phyloP scores from a whole-genome alignment of 192 early-diverging fungal species.

The Backusella tuberculispora region DNA sequence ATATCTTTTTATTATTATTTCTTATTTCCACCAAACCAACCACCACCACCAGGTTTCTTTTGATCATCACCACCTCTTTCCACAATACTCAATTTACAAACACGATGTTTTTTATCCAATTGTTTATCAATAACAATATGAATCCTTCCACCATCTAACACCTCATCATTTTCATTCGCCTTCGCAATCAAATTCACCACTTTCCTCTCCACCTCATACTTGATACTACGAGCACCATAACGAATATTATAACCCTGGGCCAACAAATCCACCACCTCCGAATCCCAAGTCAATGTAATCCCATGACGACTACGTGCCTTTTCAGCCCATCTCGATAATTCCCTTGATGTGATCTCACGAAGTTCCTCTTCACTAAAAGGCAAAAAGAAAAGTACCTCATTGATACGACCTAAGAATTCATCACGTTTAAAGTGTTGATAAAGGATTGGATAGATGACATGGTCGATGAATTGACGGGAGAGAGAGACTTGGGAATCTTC shows the following conservation, averaged over 20 bases:
- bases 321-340: constrained; percentile 45
- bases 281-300: constrained; percentile 45
- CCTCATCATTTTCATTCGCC: constrained; percentile 49
- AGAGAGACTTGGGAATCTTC: constrained; percentile 38
- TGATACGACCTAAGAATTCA: constrained; percentile 52
- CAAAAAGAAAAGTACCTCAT: constrained; percentile 50
- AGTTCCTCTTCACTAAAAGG: constrained; percentile 46
- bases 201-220: constrained; percentile 49
- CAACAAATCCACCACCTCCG: constrained; percentile 43
- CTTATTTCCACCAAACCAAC: constrained; percentile 6
- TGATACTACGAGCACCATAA: constrained; percentile 52
- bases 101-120: neutral
- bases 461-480: constrained; percentile 46
- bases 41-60: constrained; percentile 9
- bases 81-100: constrained; percentile 26
- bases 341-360: constrained; percentile 35
- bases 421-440: constrained; percentile 48
- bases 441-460: constrained; percentile 49
- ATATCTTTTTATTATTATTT: neutral
- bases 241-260: constrained; percentile 47
- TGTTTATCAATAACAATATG: constrained; percentile 38
- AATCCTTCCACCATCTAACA: constrained; percentile 42
- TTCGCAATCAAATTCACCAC: constrained; percentile 50
- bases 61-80: constrained; percentile 23
- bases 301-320: constrained; percentile 47